These are phyloP conservation scores for Zygosaccharomyces pseudorouxii DNA, from an alignment of 805 yeast genomes.

Conservation along the genomic window DNA sequence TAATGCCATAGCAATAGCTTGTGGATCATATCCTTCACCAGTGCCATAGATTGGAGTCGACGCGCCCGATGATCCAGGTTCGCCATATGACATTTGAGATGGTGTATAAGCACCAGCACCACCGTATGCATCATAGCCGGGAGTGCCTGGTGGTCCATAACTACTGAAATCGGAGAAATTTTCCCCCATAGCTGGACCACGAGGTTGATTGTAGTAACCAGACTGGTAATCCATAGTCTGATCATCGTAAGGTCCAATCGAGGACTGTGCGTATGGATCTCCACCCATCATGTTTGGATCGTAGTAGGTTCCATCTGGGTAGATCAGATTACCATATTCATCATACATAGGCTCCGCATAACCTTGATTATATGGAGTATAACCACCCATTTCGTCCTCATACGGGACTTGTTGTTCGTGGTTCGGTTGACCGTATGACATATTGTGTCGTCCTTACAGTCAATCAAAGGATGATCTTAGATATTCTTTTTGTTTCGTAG, in stretches of 20 bases:
- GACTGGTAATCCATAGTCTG: slow-evolving; percentile 39
- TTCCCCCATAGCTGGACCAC: slow-evolving; percentile 49
- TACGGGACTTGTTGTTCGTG: slow-evolving; percentile 26
- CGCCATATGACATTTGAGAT: slow-evolving; percentile 83
- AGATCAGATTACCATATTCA: slow-evolving; percentile 42
- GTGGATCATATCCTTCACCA: slow-evolving; percentile 53
- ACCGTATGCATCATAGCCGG: slow-evolving; percentile 53
- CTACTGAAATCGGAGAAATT: slow-evolving; percentile 65
- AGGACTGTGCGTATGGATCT: slow-evolving; percentile 33
- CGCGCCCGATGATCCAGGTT: slow-evolving; percentile 81
- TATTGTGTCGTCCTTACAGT: slow-evolving; percentile 8
- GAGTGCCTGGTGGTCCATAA: slow-evolving; percentile 51
- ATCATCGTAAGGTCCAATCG: slow-evolving; percentile 33
- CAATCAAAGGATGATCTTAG: not conserved
- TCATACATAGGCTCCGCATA: slow-evolving; percentile 29
- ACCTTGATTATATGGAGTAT: slow-evolving; percentile 21
- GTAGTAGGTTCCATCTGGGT: slow-evolving; percentile 36
- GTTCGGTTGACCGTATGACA: slow-evolving; percentile 29
- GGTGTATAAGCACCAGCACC: slow-evolving; percentile 74
- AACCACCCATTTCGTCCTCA: slow-evolving; percentile 28
- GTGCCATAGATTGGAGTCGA: slow-evolving; percentile 86
- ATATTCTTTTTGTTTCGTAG: not conserved
- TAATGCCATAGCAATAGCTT: slow-evolving; percentile 60
- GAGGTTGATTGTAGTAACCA: slow-evolving; percentile 52
- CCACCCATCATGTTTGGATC: slow-evolving; percentile 30